A percentile compares a stretch with the other conserved stretches of the same genome.
phyloP scores from a whole-genome alignment of 2,329 filamentous ascomycete species.

The Sphaerulina musiva region DNA sequence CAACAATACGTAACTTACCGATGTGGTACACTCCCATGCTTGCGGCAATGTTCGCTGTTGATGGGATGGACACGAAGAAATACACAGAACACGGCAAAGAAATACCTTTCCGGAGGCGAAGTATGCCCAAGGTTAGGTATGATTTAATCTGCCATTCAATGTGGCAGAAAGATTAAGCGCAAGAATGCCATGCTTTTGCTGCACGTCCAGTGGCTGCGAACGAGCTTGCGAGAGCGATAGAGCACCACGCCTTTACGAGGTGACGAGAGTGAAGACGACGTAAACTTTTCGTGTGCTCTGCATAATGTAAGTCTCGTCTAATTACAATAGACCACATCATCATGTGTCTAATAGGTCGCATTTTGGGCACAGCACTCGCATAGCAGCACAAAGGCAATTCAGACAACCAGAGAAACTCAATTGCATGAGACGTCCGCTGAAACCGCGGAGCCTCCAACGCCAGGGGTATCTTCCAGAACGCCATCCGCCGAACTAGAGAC shows the following conservation, averaged over 20 bases:
- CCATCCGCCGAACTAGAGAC: not conserved
- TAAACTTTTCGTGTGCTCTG: too few species aligned
- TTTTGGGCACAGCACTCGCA: not conserved
- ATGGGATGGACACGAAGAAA: not conserved
- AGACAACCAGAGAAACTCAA: not conserved
- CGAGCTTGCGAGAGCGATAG: too few species aligned
- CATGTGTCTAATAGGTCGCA: too few species aligned
- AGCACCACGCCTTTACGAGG: too few species aligned
- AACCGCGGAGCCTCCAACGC: not conserved
- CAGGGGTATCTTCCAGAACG: not conserved
- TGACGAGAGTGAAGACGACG: too few species aligned
- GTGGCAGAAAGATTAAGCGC: not conserved
- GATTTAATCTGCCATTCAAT: not conserved
- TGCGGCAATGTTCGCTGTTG: not conserved
- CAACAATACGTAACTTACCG: conserved; percentile 4
- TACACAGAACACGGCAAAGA: not conserved
- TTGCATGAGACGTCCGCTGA: not conserved
- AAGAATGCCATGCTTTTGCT: not conserved
- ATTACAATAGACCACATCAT: too few species aligned
- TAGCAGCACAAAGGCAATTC: not conserved
- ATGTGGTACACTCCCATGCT: conserved; percentile 24
- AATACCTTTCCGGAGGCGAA: too few species aligned
- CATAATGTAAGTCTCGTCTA: too few species aligned
- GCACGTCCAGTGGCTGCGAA: too few species aligned
- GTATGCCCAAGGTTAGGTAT: too few species aligned